Percentiles rank a stretch among this genome's conserved stretches.
Conservation (phyloP, 306 rosid species). For the Psophocarpus tetragonolobus region DNA sequence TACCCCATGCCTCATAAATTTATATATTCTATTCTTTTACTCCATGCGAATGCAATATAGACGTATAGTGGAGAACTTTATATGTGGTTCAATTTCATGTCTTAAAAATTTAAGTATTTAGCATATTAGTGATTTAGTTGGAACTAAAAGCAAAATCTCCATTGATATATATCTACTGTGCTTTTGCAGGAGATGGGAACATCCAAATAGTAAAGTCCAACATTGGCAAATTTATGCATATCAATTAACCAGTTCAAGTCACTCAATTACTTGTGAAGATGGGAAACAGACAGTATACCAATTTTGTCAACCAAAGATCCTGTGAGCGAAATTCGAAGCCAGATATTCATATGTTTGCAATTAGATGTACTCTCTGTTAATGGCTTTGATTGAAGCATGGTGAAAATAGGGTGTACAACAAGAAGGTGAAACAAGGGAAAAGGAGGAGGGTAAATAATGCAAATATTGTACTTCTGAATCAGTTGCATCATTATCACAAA, state of each 20-base stretch:
- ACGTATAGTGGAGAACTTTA: background rate
- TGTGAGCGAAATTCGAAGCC: background rate
- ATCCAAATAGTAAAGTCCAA: constrained; percentile 15
- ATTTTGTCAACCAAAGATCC: constrained; percentile 17
- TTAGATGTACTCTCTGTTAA: constrained; percentile 7
- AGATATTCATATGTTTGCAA: background rate
- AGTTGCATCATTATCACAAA: background rate
- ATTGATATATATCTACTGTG: background rate
- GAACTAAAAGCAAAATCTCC: background rate
- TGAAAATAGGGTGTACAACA: constrained; percentile 12
- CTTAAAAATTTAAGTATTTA: background rate
- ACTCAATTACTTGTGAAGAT: constrained; percentile 14
- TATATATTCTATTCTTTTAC: background rate
- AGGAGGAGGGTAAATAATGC: constrained; percentile 16
- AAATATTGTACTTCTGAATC: background rate
- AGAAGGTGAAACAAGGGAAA: background rate
- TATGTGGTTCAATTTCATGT: background rate
- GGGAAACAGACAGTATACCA: background rate
- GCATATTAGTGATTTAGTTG: background rate
- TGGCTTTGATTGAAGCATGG: constrained; percentile 12
- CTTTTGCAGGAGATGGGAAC: constrained; percentile 35
- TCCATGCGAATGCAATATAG: background rate
- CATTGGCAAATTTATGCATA: constrained; percentile 21
- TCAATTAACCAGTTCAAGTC: background rate
- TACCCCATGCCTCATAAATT: background rate